phyloP scores from a whole-genome alignment of 371 early-diverging fungal species.

The Capillidium heterosporum region DNA sequence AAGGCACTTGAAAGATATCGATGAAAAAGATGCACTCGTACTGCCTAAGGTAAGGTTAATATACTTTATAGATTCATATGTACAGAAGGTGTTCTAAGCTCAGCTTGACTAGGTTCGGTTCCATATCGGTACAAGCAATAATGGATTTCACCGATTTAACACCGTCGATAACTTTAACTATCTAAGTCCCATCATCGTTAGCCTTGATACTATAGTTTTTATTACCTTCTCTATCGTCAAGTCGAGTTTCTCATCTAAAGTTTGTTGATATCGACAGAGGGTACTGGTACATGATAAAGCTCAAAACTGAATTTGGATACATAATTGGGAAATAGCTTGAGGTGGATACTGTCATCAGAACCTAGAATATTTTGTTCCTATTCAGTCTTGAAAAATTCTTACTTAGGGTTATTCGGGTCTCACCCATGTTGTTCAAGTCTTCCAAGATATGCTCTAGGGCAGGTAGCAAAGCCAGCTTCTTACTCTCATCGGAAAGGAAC shows the following conservation, averaged over 20 bases:
- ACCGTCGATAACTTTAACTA: constrained; percentile 51
- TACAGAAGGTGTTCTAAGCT: constrained; percentile 67
- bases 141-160: constrained; percentile 52
- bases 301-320: constrained; percentile 51
- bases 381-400: constrained; percentile 9
- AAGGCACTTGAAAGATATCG: constrained; percentile 60
- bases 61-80: neutral
- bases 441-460: constrained; percentile 72
- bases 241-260: constrained; percentile 65
- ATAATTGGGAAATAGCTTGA: constrained; percentile 70
- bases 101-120: constrained; percentile 43
- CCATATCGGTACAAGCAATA: constrained; percentile 55
- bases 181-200: too few species aligned
- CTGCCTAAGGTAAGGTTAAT: constrained; percentile 23
- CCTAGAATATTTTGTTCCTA: constrained; percentile 14
- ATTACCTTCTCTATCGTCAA: constrained; percentile 52
- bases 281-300: constrained; percentile 71
- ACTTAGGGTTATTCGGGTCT: constrained; percentile 78
- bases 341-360: constrained; percentile 44
- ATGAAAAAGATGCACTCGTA: constrained; percentile 66
- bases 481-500: constrained; percentile 24
- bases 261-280: constrained; percentile 38
- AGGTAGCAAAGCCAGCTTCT: constrained; percentile 32
- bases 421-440: constrained; percentile 66
- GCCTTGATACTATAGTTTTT: neutral